These are phyloP conservation scores for Ormosia emarginata DNA, from an alignment of 306 rosid species.

Conservation along the genomic window DNA sequence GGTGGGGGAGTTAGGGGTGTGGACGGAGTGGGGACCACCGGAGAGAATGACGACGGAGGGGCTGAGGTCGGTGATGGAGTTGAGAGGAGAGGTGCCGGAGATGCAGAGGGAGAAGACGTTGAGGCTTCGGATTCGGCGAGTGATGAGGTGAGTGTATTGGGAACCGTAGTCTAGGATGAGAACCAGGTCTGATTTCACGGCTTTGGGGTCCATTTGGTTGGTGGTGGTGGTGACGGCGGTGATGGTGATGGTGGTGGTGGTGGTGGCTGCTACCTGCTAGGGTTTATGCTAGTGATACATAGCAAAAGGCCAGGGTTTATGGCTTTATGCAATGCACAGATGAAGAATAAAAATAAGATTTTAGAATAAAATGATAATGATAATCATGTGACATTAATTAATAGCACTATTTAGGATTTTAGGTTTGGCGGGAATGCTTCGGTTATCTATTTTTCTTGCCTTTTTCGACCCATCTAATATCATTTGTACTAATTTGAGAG, in stretches of 20 bases:
- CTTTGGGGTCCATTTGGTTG: slow-evolving; percentile 52
- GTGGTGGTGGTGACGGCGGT: neutral
- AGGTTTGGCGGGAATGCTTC: too few relatives aligned
- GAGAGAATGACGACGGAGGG: slow-evolving; percentile 86
- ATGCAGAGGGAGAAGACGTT: slow-evolving; percentile 85
- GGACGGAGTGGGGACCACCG: slow-evolving; percentile 98
- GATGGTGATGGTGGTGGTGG: neutral
- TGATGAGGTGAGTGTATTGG: slow-evolving; percentile 94
- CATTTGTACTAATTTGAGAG: too few relatives aligned
- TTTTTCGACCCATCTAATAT: too few relatives aligned
- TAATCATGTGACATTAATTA: too few relatives aligned
- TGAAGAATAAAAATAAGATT: too few relatives aligned
- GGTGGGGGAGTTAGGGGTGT: slow-evolving; percentile 66
- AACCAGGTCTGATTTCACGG: slow-evolving; percentile 62
- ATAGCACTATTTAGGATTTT: too few relatives aligned
- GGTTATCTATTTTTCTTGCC: too few relatives aligned
- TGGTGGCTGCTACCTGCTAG: slow-evolving; percentile 14
- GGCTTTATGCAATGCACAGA: neutral
- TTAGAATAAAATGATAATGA: too few relatives aligned
- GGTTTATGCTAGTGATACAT: slow-evolving; percentile 27
- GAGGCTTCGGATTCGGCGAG: slow-evolving; percentile 87
- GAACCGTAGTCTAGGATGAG: slow-evolving; percentile 89
- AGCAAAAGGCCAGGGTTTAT: neutral
- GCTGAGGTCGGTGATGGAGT: slow-evolving; percentile 56
- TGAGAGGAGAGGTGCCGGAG: slow-evolving; percentile 72